Conservation (phyloP, 495 filamentous ascomycete species). For the Aspergillus conjunctus region DNA sequence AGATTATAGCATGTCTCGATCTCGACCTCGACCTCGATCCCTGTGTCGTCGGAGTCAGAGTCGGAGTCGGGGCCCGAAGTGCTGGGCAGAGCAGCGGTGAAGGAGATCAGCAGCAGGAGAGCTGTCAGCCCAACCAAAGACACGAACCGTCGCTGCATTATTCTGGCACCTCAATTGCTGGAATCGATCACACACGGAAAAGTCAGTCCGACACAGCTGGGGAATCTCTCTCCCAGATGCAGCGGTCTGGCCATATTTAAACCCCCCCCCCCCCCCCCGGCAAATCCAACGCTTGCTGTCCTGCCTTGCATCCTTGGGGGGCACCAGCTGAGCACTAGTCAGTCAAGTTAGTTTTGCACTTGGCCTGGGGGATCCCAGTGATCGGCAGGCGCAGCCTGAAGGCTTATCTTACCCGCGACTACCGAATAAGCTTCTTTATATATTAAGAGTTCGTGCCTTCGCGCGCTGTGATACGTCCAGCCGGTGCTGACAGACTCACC, state of each 20-base stretch:
- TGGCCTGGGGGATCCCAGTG: neutral
- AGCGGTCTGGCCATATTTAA: no score
- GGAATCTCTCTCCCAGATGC: no score
- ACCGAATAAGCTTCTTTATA: neutral
- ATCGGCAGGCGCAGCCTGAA: neutral
- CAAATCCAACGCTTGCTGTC: no score
- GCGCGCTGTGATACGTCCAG: neutral
- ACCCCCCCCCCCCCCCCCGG: no score
- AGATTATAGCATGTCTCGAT: conserved; percentile 13
- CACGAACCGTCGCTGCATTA: neutral
- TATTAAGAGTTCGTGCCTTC: neutral
- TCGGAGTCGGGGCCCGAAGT: neutral
- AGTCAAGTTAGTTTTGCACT: no score
- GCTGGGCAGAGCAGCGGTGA: neutral
- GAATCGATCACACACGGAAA: no score
- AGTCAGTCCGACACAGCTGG: no score
- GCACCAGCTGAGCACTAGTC: no score
- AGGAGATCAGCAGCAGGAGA: neutral
- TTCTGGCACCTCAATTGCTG: no score
- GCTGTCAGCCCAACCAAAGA: neutral
- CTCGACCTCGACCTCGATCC: neutral
- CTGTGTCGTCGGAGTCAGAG: neutral
- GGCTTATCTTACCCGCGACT: neutral
- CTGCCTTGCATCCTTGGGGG: no score
- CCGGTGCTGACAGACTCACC: neutral